Conservation (phyloP, 192 early-diverging fungal genomes). For the Dispira parvispora region DNA sequence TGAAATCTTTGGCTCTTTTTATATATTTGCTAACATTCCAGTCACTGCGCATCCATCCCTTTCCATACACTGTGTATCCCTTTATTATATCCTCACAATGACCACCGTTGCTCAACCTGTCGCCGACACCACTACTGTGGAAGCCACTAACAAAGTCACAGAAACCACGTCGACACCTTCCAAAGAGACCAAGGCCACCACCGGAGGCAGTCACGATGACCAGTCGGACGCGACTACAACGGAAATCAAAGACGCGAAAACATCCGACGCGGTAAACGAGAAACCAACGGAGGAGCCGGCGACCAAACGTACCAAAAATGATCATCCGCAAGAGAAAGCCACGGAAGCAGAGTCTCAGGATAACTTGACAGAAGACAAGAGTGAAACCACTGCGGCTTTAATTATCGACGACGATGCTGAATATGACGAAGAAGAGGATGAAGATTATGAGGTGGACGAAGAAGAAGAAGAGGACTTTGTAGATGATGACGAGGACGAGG, state of each 20-base stretch:
- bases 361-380: background rate
- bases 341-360: background rate
- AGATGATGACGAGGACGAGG: slow-evolving; percentile 6
- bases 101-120: background rate
- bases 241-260: background rate
- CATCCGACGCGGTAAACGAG: background rate
- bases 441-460: slow-evolving; percentile 2
- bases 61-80: background rate
- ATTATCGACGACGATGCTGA: background rate
- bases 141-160: background rate
- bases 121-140: background rate
- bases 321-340: background rate
- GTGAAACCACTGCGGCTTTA: background rate
- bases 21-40: too few species aligned
- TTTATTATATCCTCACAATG: background rate
- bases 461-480: background rate
- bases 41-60: background rate
- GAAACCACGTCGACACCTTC: background rate
- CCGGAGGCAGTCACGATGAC: slow-evolving; percentile 7
- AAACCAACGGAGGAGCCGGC: background rate
- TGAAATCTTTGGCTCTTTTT: too few species aligned
- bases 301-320: background rate
- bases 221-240: background rate
- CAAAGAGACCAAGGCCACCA: background rate
- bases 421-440: slow-evolving; percentile 10